Percentiles rank a stretch among this genome's conserved stretches.
Conservation (phyloP, 345 rosid genomes). For the Murraya paniculata region DNA sequence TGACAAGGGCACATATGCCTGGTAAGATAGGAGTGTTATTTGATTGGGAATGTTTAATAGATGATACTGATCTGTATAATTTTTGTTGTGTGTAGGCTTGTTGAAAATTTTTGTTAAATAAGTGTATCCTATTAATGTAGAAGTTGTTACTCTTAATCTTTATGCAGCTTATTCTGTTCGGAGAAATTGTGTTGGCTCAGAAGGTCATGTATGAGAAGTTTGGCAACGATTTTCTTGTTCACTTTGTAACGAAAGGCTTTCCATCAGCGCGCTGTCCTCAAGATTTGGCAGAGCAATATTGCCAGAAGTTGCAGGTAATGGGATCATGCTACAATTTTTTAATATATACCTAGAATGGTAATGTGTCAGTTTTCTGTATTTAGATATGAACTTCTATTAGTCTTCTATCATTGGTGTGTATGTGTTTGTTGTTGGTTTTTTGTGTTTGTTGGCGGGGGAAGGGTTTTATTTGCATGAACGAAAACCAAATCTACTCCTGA, state of each 20-base stretch:
- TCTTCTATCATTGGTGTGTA: too few relatives aligned
- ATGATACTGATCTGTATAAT: background rate
- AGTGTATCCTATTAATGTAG: background rate
- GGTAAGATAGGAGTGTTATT: background rate
- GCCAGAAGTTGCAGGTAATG: conserved; percentile 88
- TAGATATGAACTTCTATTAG: too few relatives aligned
- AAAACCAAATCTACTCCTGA: too few relatives aligned
- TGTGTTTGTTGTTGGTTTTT: too few relatives aligned
- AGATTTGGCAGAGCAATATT: conserved; percentile 69
- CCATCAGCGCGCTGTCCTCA: conserved; percentile 57
- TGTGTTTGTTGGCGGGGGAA: too few relatives aligned
- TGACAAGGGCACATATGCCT: background rate
- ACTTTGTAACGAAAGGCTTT: conserved; percentile 57
- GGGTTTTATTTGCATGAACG: too few relatives aligned
- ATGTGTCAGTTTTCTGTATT: too few relatives aligned
- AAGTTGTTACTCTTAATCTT: conserved; percentile 9
- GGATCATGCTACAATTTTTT: background rate
- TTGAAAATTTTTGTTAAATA: background rate
- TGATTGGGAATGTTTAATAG: background rate
- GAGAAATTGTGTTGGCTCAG: conserved; percentile 85
- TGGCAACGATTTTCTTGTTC: conserved; percentile 70
- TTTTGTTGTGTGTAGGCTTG: background rate
- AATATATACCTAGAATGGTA: background rate
- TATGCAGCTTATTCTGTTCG: conserved; percentile 70
- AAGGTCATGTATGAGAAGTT: conserved; percentile 91